A percentile compares a stretch with the other conserved stretches of the same genome.
Evolutionary conservation across 139 green algal genomes (phyloP).

Genomic region (Picochlorum costavermella): DNA sequence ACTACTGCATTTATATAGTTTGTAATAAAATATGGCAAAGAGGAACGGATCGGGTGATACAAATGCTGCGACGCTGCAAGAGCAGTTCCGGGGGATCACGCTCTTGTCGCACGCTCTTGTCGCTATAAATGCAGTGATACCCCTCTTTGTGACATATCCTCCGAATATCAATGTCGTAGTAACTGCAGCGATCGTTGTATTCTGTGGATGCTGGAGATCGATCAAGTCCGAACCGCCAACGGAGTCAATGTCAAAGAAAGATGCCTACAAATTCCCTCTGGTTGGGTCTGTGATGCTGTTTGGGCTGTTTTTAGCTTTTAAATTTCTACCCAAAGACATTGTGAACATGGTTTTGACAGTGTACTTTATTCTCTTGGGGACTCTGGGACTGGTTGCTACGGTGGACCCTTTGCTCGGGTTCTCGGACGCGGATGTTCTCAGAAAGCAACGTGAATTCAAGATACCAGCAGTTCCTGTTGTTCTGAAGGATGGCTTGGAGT

Average conservation of each 20-base stretch:
- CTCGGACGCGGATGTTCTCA: constrained; percentile 15
- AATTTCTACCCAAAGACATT: constrained; percentile 84
- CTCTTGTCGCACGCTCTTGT: constrained; percentile 16
- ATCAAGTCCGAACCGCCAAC: constrained; percentile 55
- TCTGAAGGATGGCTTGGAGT: constrained; percentile 33
- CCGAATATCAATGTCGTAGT: constrained; percentile 72
- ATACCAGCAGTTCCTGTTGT: constrained; percentile 22
- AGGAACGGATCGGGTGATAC: too few species aligned
- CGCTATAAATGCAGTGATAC: constrained; percentile 10
- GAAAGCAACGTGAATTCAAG: constrained; percentile 7
- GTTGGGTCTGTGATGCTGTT: constrained; percentile 91
- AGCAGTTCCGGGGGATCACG: neutral
- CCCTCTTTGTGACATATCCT: constrained; percentile 27
- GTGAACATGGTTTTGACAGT: constrained; percentile 62
- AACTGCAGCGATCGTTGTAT: constrained; percentile 74
- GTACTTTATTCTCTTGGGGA: constrained; percentile 91
- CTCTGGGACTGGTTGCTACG: constrained; percentile 58
- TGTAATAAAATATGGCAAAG: too few species aligned
- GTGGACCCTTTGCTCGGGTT: constrained; percentile 47
- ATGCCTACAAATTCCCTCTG: constrained; percentile 92
- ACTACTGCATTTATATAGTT: too few species aligned
- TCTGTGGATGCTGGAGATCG: constrained; percentile 69
- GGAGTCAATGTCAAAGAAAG: constrained; percentile 81
- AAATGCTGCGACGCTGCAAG: neutral
- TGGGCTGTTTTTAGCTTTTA: constrained; percentile 90